Evolutionary conservation across 2,329 filamentous ascomycete species (phyloP), one percentile per base, ranked within the genome.

Genomic region (Neofusicoccum kwambonambiense): DNA sequence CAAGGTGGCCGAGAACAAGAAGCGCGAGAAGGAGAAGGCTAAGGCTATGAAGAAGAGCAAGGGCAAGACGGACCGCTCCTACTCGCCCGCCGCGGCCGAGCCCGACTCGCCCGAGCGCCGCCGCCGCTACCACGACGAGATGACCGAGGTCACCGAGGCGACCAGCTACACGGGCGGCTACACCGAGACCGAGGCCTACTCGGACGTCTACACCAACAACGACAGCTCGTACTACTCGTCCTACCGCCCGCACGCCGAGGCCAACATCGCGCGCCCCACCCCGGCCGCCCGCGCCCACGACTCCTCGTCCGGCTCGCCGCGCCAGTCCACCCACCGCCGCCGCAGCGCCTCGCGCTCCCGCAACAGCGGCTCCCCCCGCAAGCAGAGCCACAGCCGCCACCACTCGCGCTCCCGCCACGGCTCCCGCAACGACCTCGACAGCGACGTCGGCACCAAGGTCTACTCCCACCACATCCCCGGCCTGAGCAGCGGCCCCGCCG

Each of bases 391-490:
- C 27, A 47, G 56, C 45, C 74, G 76, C 13, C 70, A 72, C 39
- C 49, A 61, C 50, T 51, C 57, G 63, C 62, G 49, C 17, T 60
- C 54, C 39, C 45, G 52, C 13, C 6, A 22, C 42, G 39, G 76
- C 62, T 76, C 76, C 67, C 76, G 75, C 72, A 75, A 72, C 5
- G 77, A 81, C 27, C 74, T 79, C 5, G 56, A 60, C 4, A 74
- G 75, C 19, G 77, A 77, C 4, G 77, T 77, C 0, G 83, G 84
- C 9, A 85, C 83, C 12, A 85, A 84, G 73, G 79, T 78, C 54
- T 87, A 87, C 69, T 81, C 83, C 31, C 84, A 85, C 74, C 80
- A 84, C 8, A 84, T 87, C 56, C 84, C 85, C 0, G 84, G 82
- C 0, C 68, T 87, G 69, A 83, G 79, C 35, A 34, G 34, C 35